These are phyloP conservation scores for Gliomastix tumulicola DNA, from an alignment of 2,329 filamentous ascomycete genomes.

Conservation along the genomic window DNA sequence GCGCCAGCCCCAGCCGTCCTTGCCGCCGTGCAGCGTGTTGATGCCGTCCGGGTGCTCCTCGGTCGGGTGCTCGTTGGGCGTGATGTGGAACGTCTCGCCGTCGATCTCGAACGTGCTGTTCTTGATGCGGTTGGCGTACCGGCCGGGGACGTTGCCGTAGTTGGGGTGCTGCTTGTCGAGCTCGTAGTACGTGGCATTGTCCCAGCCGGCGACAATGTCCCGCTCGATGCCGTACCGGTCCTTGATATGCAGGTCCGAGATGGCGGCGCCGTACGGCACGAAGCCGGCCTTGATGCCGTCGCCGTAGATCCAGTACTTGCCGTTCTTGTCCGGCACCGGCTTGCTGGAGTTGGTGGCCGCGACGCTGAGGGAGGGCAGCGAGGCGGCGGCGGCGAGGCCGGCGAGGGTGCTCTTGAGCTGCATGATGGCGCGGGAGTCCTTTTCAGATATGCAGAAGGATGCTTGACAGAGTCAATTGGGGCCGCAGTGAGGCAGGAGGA, in stretches of 20 bases:
- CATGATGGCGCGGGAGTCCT: slow-evolving; percentile 8
- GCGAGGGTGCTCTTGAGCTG: slow-evolving; percentile 7
- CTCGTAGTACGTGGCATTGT: slow-evolving; percentile 67
- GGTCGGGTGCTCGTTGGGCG: slow-evolving; percentile 57
- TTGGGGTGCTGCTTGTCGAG: slow-evolving; percentile 61
- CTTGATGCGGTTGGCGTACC: slow-evolving; percentile 76
- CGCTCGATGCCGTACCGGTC: slow-evolving; percentile 62
- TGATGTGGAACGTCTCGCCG: slow-evolving; percentile 49
- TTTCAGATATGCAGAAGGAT: not conserved
- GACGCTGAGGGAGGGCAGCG: slow-evolving; percentile 7
- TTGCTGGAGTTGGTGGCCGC: slow-evolving; percentile 6
- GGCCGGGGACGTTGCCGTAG: slow-evolving; percentile 65
- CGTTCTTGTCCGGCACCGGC: slow-evolving; percentile 43
- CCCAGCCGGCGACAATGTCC: slow-evolving; percentile 67
- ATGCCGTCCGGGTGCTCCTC: slow-evolving; percentile 41
- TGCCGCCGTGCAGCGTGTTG: slow-evolving; percentile 63
- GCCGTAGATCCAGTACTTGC: slow-evolving; percentile 67
- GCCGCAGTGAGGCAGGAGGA: not conserved
- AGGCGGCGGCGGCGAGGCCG: slow-evolving; percentile 9
- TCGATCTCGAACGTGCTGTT: slow-evolving; percentile 68
- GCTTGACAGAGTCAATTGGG: not conserved
- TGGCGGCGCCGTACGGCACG: slow-evolving; percentile 67
- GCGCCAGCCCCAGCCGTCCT: slow-evolving; percentile 68
- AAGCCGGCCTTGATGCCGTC: slow-evolving; percentile 62
- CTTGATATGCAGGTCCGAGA: slow-evolving; percentile 64